Evolutionary conservation across 768 basidiomycete species (phyloP), one percentile per base, ranked within the genome.

Genomic region (Russula brevipes): DNA sequence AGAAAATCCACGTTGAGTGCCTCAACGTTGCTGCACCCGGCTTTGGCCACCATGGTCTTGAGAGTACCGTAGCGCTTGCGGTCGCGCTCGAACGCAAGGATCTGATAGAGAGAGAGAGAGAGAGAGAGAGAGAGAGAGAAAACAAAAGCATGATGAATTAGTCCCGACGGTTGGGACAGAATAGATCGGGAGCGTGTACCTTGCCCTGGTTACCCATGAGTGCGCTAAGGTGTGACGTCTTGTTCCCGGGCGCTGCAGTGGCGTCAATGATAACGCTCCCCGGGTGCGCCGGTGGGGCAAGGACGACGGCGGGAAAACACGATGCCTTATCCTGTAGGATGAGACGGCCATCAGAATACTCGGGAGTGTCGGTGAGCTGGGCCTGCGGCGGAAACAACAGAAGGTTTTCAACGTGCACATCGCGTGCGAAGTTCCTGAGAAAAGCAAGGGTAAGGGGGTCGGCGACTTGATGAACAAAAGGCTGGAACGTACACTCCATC

Each of bases 291-390:
- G 87, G 88, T 47, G 91, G 89, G 24, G 85, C 81, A n/a, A 99
- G 84, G 6, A 98, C 82, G 62, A 85, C 77, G 0, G 96, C 93
- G 17, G 97, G 93, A 73, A 99, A 94, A 75, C 97, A 99, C 60
- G 94, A 96, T 19, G 97, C 96, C 72, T 98, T 98, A 74, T 99
- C 97, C 74, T 99, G 97, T 6, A 98, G 77, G 64, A 99, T 95
- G 39, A 98, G 76, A 62, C 86, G 90, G 33, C 94, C 94, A 38
- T 82, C 76, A 66, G 78, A 79, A 75, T 94, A 97, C 24, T 85
- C 80, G 3, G 80, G 75, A 65, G 94, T 86, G 38, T 83, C 81
- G n/a, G 85, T 84, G 64, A 96, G 85, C 49, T 85, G 78, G 12
- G 77, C 73, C 63, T 78, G 77, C 9, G 91, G 86, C 58, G 86